Evolutionary conservation across 208 protist genomes (phyloP).

Genomic region (Trichomonas vaginalis): DNA sequence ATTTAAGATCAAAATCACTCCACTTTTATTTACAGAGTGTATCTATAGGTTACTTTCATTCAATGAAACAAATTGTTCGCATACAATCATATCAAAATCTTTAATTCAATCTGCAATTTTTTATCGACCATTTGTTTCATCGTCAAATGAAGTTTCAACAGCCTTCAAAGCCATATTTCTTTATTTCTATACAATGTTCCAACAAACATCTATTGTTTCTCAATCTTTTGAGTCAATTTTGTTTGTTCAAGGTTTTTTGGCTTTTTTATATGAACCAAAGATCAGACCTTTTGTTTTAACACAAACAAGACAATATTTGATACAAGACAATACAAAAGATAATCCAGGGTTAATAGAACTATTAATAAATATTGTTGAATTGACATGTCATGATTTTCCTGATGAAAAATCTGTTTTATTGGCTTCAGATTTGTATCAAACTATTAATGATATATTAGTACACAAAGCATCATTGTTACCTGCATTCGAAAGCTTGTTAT

Average conservation of each 20-base stretch:
- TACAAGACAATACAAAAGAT: not conserved
- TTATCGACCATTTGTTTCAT: not conserved
- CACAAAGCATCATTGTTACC: not conserved
- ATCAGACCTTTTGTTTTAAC: not conserved
- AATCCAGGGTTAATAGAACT: not conserved
- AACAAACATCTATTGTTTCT: not conserved
- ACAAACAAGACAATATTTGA: not conserved
- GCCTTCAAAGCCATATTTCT: not conserved
- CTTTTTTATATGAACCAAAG: not conserved
- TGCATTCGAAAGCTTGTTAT: not conserved
- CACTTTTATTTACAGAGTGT: not conserved
- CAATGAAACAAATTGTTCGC: not conserved
- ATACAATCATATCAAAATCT: not conserved
- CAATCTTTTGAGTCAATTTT: not conserved
- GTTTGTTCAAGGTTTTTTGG: not conserved
- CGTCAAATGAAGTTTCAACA: not conserved
- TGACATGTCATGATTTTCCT: not conserved
- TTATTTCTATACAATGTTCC: not conserved
- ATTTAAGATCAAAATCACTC: not conserved
- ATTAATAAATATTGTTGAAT: not conserved
- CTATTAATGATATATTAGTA: not conserved
- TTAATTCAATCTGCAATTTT: not conserved
- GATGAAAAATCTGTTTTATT: not conserved
- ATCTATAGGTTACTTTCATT: not conserved
- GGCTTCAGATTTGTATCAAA: not conserved